These are phyloP conservation scores for Candida patagonica DNA, from an alignment of 805 yeast species.

Conservation along the genomic window DNA sequence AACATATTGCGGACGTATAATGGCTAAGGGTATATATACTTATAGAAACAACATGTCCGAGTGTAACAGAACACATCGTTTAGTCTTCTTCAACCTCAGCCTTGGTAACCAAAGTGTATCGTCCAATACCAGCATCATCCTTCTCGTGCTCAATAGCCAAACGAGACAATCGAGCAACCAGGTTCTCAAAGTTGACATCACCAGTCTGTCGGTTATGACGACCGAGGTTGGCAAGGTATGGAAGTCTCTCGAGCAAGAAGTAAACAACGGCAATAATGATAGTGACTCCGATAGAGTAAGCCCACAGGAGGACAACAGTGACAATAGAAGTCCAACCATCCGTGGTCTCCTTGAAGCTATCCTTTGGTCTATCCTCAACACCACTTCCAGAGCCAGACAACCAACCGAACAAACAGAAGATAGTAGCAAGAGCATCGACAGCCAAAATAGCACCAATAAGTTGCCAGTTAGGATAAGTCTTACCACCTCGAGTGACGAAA, in stretches of 20 bases:
- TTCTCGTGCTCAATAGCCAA: conserved; percentile 32
- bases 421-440: conserved; percentile 86
- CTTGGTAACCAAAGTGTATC: conserved; percentile 28
- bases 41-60: neutral
- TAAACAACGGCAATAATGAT: conserved; percentile 93
- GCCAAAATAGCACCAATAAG: conserved; percentile 85
- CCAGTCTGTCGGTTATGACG: conserved; percentile 25
- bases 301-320: conserved; percentile 86
- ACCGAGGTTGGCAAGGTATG: conserved; percentile 27
- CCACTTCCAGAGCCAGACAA: conserved; percentile 38
- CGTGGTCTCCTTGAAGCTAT: conserved; percentile 39
- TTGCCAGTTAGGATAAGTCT: conserved; percentile 98
- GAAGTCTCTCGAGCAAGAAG: conserved; percentile 50
- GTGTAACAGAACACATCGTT: conserved; percentile 17
- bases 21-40: conserved; percentile 2
- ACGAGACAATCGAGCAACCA: conserved; percentile 29
- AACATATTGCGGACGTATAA: too few relatives aligned
- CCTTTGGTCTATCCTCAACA: conserved; percentile 24
- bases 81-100: conserved; percentile 27
- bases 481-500: conserved; percentile 96
- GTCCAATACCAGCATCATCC: conserved; percentile 24
- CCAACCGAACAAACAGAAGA: conserved; percentile 93
- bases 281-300: conserved; percentile 93
- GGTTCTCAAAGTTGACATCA: conserved; percentile 30
- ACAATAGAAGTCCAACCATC: conserved; percentile 96